phyloP scores from a whole-genome alignment of 2,329 filamentous ascomycete genomes.

The Pyrenochaeta sp. region DNA sequence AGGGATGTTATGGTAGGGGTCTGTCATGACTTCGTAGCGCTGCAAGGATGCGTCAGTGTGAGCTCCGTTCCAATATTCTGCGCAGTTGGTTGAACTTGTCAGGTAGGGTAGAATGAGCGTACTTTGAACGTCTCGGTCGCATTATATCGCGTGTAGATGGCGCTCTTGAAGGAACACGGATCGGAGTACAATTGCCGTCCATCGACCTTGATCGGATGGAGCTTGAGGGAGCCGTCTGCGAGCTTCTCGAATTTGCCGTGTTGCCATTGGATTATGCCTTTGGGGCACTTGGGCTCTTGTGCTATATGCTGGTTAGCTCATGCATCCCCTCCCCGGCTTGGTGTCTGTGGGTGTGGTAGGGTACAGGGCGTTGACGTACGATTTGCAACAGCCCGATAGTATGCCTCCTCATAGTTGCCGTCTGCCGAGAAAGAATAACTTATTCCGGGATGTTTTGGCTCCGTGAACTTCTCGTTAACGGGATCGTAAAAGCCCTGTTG shows the following conservation, averaged over 20 bases:
- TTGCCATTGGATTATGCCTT: slow-evolving; percentile 76
- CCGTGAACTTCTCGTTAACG: slow-evolving; percentile 69
- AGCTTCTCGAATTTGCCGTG: slow-evolving; percentile 69
- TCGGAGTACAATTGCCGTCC: slow-evolving; percentile 72
- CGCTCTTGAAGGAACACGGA: slow-evolving; percentile 65
- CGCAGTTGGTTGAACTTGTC: neutral
- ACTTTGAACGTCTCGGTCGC: slow-evolving; percentile 70
- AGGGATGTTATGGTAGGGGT: slow-evolving; percentile 68
- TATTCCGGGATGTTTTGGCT: slow-evolving; percentile 71
- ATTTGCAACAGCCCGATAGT: slow-evolving; percentile 74
- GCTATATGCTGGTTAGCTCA: slow-evolving; percentile 55
- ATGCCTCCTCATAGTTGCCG: slow-evolving; percentile 73
- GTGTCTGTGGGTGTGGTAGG: neutral
- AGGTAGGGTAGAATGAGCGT: slow-evolving; percentile 20
- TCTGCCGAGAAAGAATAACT: slow-evolving; percentile 77
- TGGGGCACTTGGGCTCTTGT: slow-evolving; percentile 66
- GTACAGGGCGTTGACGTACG: slow-evolving; percentile 58
- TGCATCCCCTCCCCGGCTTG: neutral
- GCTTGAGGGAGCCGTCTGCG: slow-evolving; percentile 65
- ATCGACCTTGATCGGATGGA: slow-evolving; percentile 70
- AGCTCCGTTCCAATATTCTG: neutral
- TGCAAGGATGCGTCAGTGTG: slow-evolving; percentile 20
- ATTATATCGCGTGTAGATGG: slow-evolving; percentile 72
- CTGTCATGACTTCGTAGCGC: slow-evolving; percentile 59
- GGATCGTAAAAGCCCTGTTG: slow-evolving; percentile 74